Evolutionary conservation across 2,329 filamentous ascomycete genomes (phyloP).

Genomic region (Ascomycota sp.): DNA sequence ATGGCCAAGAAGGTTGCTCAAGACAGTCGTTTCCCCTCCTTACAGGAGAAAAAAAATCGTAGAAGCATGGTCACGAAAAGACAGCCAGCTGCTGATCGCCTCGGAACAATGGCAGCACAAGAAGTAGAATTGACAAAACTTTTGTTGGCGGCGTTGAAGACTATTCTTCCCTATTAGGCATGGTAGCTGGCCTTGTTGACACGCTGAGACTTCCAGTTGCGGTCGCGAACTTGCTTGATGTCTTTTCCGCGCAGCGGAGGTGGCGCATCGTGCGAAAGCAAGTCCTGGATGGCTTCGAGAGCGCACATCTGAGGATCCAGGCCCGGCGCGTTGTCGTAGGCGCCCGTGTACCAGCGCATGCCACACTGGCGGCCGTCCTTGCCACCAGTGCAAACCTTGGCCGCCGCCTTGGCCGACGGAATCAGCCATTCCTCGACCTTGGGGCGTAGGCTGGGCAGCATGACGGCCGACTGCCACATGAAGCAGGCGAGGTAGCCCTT

Average conservation of each 20-base stretch:
- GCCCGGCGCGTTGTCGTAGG: slow-evolving; percentile 32
- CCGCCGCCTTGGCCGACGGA: slow-evolving; percentile 34
- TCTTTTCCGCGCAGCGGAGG: slow-evolving; percentile 26
- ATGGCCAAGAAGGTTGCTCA: too few relatives aligned
- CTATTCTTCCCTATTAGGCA: too few relatives aligned
- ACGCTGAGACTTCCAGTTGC: slow-evolving; percentile 5
- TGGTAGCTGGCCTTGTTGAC: slow-evolving; percentile 2
- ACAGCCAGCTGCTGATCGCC: too few relatives aligned
- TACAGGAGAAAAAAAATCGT: too few relatives aligned
- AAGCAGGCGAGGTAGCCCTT: slow-evolving; percentile 48
- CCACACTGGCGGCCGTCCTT: slow-evolving; percentile 31
- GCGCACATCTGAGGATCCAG: slow-evolving; percentile 46
- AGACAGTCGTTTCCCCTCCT: too few relatives aligned
- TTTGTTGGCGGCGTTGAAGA: too few relatives aligned
- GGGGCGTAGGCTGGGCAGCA: slow-evolving; percentile 31
- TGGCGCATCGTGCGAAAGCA: slow-evolving; percentile 23
- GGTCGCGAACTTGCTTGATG: slow-evolving; percentile 22
- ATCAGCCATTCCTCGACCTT: slow-evolving; percentile 27
- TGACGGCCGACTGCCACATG: slow-evolving; percentile 35
- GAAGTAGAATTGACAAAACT: too few relatives aligned
- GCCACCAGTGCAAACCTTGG: slow-evolving; percentile 34
- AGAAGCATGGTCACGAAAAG: too few relatives aligned
- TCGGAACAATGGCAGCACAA: too few relatives aligned
- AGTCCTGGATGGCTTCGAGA: slow-evolving; percentile 40
- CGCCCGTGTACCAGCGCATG: slow-evolving; percentile 39